Percentiles rank a stretch among this genome's conserved stretches.
These are phyloP conservation scores for Eutrema japonicum DNA, from an alignment of 345 rosid genomes.

Conservation along the genomic window DNA sequence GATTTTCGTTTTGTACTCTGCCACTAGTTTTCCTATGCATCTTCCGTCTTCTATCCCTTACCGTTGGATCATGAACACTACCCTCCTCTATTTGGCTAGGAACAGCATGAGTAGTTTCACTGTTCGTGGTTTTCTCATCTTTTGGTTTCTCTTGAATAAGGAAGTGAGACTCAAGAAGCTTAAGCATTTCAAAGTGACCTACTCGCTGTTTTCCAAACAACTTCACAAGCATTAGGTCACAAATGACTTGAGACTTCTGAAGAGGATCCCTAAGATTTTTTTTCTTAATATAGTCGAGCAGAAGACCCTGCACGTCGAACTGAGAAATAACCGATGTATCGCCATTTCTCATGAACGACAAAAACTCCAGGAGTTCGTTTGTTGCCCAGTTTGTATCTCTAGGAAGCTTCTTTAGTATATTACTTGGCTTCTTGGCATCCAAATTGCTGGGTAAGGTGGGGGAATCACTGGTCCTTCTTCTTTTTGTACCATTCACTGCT, in stretches of 20 bases:
- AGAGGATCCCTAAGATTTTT: slow-evolving; percentile 79
- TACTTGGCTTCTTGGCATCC: slow-evolving; percentile 41
- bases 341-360: slow-evolving; percentile 76
- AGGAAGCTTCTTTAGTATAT: slow-evolving; percentile 40
- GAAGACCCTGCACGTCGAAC: slow-evolving; percentile 71
- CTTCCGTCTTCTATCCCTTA: slow-evolving; percentile 59
- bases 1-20: slow-evolving; percentile 49
- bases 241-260: slow-evolving; percentile 66
- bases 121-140: slow-evolving; percentile 40
- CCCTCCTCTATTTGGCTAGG: slow-evolving; percentile 44
- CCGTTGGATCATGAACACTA: slow-evolving; percentile 44
- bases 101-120: slow-evolving; percentile 46
- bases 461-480: slow-evolving; percentile 56
- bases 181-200: slow-evolving; percentile 89
- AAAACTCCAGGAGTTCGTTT: slow-evolving; percentile 81
- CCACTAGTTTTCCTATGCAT: slow-evolving; percentile 52
- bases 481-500: slow-evolving; percentile 54
- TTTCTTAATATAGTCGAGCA: slow-evolving; percentile 70
- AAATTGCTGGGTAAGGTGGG: slow-evolving; percentile 42
- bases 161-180: slow-evolving; percentile 81
- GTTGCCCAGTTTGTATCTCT: slow-evolving; percentile 74
- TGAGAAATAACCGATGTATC: slow-evolving; percentile 61
- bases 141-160: slow-evolving; percentile 56
- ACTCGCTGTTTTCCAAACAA: slow-evolving; percentile 72
- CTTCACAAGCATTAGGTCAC: slow-evolving; percentile 70